Conservation (phyloP, 306 rosid species). For the Castanea sativa region DNA sequence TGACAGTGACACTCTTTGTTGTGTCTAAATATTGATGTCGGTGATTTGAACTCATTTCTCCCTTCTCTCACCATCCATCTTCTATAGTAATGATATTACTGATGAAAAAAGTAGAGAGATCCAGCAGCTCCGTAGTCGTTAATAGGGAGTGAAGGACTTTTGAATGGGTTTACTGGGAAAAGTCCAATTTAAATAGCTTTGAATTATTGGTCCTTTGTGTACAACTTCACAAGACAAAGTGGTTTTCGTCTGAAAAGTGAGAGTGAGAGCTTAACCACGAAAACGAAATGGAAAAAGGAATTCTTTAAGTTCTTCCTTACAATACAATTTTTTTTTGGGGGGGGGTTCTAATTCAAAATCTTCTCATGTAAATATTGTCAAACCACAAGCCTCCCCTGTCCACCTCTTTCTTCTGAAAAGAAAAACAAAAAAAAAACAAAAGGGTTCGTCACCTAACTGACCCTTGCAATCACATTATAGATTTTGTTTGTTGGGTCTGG, state of each 20-base stretch:
- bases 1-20: no score
- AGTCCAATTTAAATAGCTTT: background rate
- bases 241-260: background rate
- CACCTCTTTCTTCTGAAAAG: background rate
- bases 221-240: background rate
- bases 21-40: no score
- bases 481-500: background rate
- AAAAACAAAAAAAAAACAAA: background rate
- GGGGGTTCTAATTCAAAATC: background rate
- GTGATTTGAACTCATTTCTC: no score
- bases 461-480: background rate
- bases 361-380: background rate
- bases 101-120: no score
- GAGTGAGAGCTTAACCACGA: background rate
- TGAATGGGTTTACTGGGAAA: background rate
- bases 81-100: no score
- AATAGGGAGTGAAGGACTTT: no score
- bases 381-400: background rate
- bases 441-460: background rate
- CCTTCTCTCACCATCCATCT: no score
- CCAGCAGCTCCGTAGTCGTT: no score
- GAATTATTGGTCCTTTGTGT: background rate
- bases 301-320: background rate
- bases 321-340: no score
- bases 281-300: background rate